Base-by-base conservation (phyloP, 768 basidiomycete genomes). In the Infundibulicybe gibba region DNA sequence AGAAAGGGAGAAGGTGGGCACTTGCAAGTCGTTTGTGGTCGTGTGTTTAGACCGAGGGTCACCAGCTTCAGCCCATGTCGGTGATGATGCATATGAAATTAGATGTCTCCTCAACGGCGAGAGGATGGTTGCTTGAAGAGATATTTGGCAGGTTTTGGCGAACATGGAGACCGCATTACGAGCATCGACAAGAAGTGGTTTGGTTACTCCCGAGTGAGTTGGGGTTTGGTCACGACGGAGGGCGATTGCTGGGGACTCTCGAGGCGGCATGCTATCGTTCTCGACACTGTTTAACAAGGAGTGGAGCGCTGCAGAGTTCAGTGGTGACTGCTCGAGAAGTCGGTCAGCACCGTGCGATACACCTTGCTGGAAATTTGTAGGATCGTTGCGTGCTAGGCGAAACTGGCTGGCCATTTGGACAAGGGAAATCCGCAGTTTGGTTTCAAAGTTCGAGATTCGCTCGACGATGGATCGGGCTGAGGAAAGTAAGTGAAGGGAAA, bases 1-100 rank as follows among this genome's bases (percentile, higher is more conserved):
- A 9, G 90, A 90, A 11, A 97, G 74, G 1, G 94, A 97, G 69
- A 99, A 99, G 5, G 81, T 90, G 2, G 97, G 97, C 5, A 98
- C 79, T 31, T 79, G 75, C 20, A 90, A 70, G 32, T 83, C 81
- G 58, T 71, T 65, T 19, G 74, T 60, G 12, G 69, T 73, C 16
- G 72, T 65, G 6, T 65, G 68, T 12, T 70, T 73, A 5, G 67
- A 61, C 53, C 72, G 79, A 16, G 79, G 68, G 54, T 80, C 79
- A 51, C 69, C 70, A 0, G 71, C 53, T 1, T 76, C 65, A 20
- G 74, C 68, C 91, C 94, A 97, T 16, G 80, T 62, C 0, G 90
- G 57, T 0, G 82, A 74, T 1, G 77, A 68, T 0, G 90, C 70
- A 61, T 99, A 99, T 0, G 72, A 63, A 10, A 74, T 66, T 35